Conservation (phyloP, 352 stramenopile species). For the Nothophytophthora sp. region DNA sequence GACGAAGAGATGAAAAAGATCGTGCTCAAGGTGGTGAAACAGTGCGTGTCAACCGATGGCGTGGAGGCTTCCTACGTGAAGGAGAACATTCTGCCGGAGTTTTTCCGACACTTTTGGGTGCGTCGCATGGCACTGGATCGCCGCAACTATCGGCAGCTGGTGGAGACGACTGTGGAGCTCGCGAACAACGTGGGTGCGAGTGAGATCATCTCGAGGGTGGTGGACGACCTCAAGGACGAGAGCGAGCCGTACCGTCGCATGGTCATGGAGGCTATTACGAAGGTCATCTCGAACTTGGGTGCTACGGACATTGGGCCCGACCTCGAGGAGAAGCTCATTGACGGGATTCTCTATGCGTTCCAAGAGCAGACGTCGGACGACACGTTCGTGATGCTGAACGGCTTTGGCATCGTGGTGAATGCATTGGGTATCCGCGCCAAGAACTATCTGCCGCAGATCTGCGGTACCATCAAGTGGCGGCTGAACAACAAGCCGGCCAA, state of each 20-base stretch:
- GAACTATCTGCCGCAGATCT: conserved; percentile 99
- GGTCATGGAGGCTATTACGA: conserved; percentile 99
- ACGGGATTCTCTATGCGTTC: conserved; percentile 99
- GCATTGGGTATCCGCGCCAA: conserved; percentile 97
- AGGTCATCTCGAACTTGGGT: conserved; percentile 98
- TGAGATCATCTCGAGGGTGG: conserved; percentile 97
- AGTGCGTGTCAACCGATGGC: conserved; percentile 98
- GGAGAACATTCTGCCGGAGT: conserved; percentile 98
- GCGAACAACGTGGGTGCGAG: conserved; percentile 99
- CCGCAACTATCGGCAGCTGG: conserved; percentile 98
- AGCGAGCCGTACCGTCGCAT: conserved; percentile 98
- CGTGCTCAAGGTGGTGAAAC: conserved; percentile 96
- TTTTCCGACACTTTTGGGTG: conserved; percentile 99
- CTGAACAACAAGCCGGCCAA: conserved; percentile 99
- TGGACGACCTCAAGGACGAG: conserved; percentile 99
- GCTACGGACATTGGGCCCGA: conserved; percentile 96
- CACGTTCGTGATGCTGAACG: conserved; percentile 96
- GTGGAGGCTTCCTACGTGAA: conserved; percentile 98
- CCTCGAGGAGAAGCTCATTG: conserved; percentile 99
- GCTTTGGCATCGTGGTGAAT: conserved; percentile 98
- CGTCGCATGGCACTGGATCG: conserved; percentile 97
- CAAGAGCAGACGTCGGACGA: conserved; percentile 97
- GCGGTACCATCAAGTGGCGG: conserved; percentile 99
- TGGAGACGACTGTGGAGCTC: conserved; percentile 98
- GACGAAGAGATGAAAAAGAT: conserved; percentile 99